Conservation (phyloP, 345 rosid species). For the Microcos paniculata region DNA sequence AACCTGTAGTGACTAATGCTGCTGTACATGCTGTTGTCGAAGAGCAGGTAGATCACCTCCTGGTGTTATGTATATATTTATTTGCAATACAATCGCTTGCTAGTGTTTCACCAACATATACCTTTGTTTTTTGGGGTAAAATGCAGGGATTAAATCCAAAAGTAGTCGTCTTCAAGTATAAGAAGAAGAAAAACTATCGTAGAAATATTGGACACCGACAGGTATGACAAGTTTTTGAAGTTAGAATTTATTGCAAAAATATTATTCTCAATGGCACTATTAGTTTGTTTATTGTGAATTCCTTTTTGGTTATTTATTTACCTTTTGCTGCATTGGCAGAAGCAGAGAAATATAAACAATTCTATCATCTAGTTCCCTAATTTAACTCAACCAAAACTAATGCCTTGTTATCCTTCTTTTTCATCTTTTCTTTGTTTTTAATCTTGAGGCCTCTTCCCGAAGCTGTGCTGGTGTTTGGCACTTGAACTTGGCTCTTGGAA, state of each 20-base stretch:
- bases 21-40: slow-evolving; percentile 95
- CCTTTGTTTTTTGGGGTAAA: no score
- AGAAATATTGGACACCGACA: slow-evolving; percentile 97
- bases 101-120: neutral
- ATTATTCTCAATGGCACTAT: neutral
- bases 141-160: slow-evolving; percentile 80
- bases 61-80: neutral
- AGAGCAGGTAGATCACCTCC: slow-evolving; percentile 60
- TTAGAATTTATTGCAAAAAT: neutral
- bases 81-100: neutral
- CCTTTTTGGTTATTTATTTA: neutral
- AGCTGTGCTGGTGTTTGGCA: neutral
- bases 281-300: neutral
- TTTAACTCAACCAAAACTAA: neutral
- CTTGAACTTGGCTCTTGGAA: no score
- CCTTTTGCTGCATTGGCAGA: neutral
- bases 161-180: slow-evolving; percentile 88
- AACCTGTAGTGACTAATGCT: slow-evolving; percentile 91
- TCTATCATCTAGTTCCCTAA: neutral
- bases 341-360: neutral
- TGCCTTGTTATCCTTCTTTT: neutral
- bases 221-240: slow-evolving; percentile 39
- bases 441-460: neutral
- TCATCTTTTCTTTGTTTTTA: neutral
- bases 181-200: slow-evolving; percentile 89